Conservation (phyloP, 2,329 filamentous ascomycete genomes). For the Hymenoscyphus salicellus region DNA sequence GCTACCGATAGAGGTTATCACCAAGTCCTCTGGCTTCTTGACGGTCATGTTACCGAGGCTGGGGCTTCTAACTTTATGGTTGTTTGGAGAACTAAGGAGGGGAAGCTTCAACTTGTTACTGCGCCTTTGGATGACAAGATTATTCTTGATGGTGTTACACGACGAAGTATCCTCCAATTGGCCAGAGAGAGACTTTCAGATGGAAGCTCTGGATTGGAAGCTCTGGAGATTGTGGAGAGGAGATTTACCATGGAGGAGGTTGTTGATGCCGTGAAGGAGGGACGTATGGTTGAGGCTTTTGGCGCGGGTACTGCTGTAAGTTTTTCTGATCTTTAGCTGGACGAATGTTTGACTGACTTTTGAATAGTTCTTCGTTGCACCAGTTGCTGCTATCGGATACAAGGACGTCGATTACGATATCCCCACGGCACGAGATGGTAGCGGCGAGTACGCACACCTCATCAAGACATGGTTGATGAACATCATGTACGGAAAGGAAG, state of each 20-base stretch:
- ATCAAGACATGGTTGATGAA: slow-evolving; percentile 67
- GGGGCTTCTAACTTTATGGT: slow-evolving; percentile 92
- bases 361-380: slow-evolving; percentile 65
- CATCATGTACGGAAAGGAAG: slow-evolving; percentile 68
- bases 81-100: slow-evolving; percentile 67
- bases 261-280: slow-evolving; percentile 67
- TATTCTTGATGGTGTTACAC: slow-evolving; percentile 86
- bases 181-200: slow-evolving; percentile 57
- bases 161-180: slow-evolving; percentile 74
- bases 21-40: slow-evolving; percentile 92
- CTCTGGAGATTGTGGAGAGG: slow-evolving; percentile 73
- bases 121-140: slow-evolving; percentile 78
- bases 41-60: slow-evolving; percentile 81
- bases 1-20: slow-evolving; percentile 72
- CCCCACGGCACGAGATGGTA: slow-evolving; percentile 54
- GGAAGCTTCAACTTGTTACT: slow-evolving; percentile 69
- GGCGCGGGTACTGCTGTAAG: slow-evolving; percentile 80
- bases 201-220: slow-evolving; percentile 36
- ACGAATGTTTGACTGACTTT: slow-evolving; percentile 4
- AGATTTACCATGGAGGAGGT: slow-evolving; percentile 81
- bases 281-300: slow-evolving; percentile 78
- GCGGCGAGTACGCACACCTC: slow-evolving; percentile 55
- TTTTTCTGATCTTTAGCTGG: slow-evolving; percentile 27
- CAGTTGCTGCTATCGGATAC: slow-evolving; percentile 67
- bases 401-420: slow-evolving; percentile 61